Percentiles rank a stretch among this genome's conserved stretches.
Conservation (phyloP, 169 alveolate species). For the Eimeria maxima region DNA sequence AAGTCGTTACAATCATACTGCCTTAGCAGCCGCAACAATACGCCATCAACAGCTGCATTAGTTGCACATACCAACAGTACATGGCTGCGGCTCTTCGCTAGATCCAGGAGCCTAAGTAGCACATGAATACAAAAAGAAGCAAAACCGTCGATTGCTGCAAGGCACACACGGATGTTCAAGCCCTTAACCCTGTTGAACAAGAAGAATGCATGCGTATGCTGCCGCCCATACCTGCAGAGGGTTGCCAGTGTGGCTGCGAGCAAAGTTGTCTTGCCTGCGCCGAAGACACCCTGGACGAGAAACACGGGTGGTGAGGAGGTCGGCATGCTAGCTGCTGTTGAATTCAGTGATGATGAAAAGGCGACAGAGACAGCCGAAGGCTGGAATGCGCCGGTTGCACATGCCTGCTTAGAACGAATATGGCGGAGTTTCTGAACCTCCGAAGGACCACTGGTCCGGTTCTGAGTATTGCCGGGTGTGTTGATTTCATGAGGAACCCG, state of each 20-base stretch:
- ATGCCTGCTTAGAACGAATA: neutral
- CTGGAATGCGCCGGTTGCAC: neutral
- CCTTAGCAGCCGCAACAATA: conserved; percentile 71
- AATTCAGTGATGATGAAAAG: neutral
- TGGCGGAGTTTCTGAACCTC: neutral
- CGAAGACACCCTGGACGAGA: conserved; percentile 82
- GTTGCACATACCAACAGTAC: conserved; percentile 78
- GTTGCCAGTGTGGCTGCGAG: conserved; percentile 73
- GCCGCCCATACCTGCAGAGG: conserved; percentile 71
- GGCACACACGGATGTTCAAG: neutral
- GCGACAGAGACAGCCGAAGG: neutral
- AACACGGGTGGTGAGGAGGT: conserved; percentile 55
- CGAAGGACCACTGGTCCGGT: too few species aligned
- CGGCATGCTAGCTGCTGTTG: conserved; percentile 41
- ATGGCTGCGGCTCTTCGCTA: conserved; percentile 60
- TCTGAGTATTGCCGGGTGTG: neutral
- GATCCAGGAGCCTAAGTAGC: conserved; percentile 54
- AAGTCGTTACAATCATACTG: conserved; percentile 55
- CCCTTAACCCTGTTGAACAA: neutral
- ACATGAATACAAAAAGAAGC: neutral
- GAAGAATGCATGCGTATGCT: neutral
- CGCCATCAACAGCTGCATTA: conserved; percentile 81
- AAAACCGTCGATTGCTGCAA: neutral
- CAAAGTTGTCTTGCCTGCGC: conserved; percentile 80
- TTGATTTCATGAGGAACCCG: neutral